A percentile compares a stretch with the other conserved stretches of the same genome.
Evolutionary conservation across 2,329 filamentous ascomycete species (phyloP).

Genomic region (Hyphodiscus sp.): DNA sequence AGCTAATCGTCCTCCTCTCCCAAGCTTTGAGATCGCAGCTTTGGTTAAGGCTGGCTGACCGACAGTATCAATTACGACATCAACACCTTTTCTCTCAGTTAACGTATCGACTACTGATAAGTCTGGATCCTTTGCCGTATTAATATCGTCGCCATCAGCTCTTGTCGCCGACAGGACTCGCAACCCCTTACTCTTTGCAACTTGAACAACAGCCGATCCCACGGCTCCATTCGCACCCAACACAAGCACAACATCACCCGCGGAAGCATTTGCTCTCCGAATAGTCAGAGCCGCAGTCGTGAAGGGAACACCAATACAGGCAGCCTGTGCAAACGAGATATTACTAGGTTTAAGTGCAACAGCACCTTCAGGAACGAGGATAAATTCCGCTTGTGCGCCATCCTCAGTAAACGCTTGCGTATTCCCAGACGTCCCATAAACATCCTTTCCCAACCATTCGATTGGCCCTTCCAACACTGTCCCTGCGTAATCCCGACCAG

Average conservation of each 20-base stretch:
- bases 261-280: slow-evolving; percentile 2
- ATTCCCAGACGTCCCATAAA: slow-evolving; percentile 23
- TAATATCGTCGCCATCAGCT: slow-evolving; percentile 17
- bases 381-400: slow-evolving; percentile 21
- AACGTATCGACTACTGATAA: slow-evolving; percentile 12
- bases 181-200: slow-evolving; percentile 15
- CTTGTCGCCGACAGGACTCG: slow-evolving; percentile 15
- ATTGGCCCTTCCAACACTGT: slow-evolving; percentile 11
- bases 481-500: slow-evolving; percentile 23
- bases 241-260: slow-evolving; percentile 17
- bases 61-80: slow-evolving; percentile 24
- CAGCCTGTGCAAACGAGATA: slow-evolving; percentile 18
- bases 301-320: slow-evolving; percentile 21
- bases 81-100: slow-evolving; percentile 18
- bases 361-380: slow-evolving; percentile 14
- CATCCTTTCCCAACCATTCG: slow-evolving; percentile 10
- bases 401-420: slow-evolving; percentile 19
- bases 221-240: slow-evolving; percentile 23
- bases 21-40: slow-evolving; percentile 16
- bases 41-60: slow-evolving; percentile 18
- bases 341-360: slow-evolving; percentile 18
- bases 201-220: slow-evolving; percentile 19
- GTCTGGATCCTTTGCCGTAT: slow-evolving; percentile 19
- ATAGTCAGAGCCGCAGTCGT: slow-evolving; percentile 20
- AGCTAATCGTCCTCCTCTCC: slow-evolving; percentile 14